Base-by-base conservation (phyloP, 768 basidiomycete genomes). In the Lactifluus piperatus region DNA sequence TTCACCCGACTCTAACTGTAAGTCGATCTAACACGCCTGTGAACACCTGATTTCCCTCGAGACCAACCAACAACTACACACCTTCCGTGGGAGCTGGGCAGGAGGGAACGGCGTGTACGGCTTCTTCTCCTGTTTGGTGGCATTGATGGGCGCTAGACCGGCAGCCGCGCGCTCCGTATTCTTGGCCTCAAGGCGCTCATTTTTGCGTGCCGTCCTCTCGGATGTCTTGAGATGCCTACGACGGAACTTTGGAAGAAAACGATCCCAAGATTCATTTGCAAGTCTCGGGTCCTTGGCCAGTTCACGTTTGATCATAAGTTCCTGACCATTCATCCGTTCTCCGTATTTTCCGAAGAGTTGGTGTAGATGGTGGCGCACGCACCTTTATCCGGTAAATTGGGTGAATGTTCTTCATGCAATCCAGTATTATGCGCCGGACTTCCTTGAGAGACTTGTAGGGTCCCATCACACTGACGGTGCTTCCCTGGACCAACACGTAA, bases 331-430 rank as follows among this genome's bases (percentile, higher is more conserved):
- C 13, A n/a, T 22, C 27, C 20, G n/a, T 46, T 50, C 18, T 1
- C 7, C 11, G 7, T 36, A 37, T 29, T 30, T 36, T 48, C 29
- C 43, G 27, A 34, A 3, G 43, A 26, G 13, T 34, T 30, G 43
- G 27, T 46, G 54, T 63, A 60, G 60, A 29, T 54, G 53, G 62
- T 30, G 44, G 30, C 34, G 34, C 34, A 13, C 66, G 22, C 41
- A 91, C 94, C 74, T 99, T 99, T 73, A 99, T 99, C 66, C 94
- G 86, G 71, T 99, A 99, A 69, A 99, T 98, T 1, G 97, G 97
- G 69, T 99, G 97, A 54, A 98, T 88, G 70, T 99, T 99, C 75
- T 88, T 94, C 97, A 99, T 98, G 76, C 97, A 99, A 69, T 99
- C 97, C 43, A 97, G 72, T n/a, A 99, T 83, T 62, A 98, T 97